Conservation (phyloP, 768 basidiomycete species). For the Boletus pseudo-olivaceus region DNA sequence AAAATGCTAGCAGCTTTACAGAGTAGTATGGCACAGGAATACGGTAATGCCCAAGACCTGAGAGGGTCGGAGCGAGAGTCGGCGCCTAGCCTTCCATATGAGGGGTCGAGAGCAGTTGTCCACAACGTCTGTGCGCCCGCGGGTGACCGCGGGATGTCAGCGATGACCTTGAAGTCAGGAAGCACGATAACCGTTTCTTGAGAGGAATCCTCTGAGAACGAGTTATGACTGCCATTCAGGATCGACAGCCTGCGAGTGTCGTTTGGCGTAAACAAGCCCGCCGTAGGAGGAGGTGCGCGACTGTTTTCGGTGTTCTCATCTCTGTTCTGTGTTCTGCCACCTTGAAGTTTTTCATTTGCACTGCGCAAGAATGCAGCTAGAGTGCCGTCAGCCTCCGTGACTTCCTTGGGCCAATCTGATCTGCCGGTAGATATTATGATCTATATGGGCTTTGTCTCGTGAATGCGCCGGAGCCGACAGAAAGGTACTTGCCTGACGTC, state of each 20-base stretch:
- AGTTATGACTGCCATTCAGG: slow-evolving; percentile 79
- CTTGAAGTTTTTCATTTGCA: slow-evolving; percentile 16
- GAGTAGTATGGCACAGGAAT: slow-evolving; percentile 83
- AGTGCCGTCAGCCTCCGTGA: slow-evolving; percentile 66
- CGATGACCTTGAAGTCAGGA: slow-evolving; percentile 86
- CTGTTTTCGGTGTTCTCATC: slow-evolving; percentile 1
- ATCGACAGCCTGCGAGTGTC: slow-evolving; percentile 61
- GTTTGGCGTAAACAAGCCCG: slow-evolving; percentile 58
- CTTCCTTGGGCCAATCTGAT: slow-evolving; percentile 81
- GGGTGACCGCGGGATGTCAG: slow-evolving; percentile 60
- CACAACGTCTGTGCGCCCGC: slow-evolving; percentile 71
- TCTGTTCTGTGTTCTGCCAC: slow-evolving; percentile 1
- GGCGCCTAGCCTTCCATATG: slow-evolving; percentile 45
- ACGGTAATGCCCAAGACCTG: slow-evolving; percentile 80
- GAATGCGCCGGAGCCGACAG: not conserved
- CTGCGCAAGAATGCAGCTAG: slow-evolving; percentile 59
- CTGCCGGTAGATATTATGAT: slow-evolving; percentile 88
- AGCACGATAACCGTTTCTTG: slow-evolving; percentile 82
- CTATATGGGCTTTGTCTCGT: slow-evolving; percentile 35
- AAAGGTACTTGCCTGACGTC: slow-evolving; percentile 60
- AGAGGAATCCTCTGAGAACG: slow-evolving; percentile 56
- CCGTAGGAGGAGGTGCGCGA: slow-evolving; percentile 13
- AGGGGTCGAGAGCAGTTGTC: slow-evolving; percentile 59
- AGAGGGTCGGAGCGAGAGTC: slow-evolving; percentile 44
- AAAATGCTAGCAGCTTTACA: slow-evolving; percentile 49